Conservation (phyloP, 106 monocot genomes). For the Xerophyta viscosa region DNA sequence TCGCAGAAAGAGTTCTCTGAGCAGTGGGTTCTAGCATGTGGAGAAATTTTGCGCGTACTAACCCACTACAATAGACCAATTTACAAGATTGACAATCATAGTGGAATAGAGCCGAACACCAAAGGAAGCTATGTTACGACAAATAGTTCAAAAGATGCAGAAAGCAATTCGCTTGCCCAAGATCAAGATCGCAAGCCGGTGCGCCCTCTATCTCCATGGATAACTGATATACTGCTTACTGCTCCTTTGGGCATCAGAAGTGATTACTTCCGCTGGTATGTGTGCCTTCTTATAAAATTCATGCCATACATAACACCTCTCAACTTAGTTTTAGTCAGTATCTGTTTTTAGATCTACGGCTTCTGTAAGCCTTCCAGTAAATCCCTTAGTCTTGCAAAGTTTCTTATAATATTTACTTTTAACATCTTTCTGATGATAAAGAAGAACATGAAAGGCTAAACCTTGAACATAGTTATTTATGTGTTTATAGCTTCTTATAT, state of each 20-base stretch:
- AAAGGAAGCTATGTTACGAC: conserved; percentile 50
- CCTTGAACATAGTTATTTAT: too few species aligned
- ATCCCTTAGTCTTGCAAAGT: too few species aligned
- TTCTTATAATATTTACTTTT: too few species aligned
- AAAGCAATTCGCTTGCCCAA: conserved; percentile 22
- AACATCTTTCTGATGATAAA: too few species aligned
- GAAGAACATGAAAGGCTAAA: too few species aligned
- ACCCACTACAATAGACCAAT: conserved; percentile 98
- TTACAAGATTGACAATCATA: conserved; percentile 56
- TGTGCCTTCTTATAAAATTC: not conserved
- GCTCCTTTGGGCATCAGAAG: conserved; percentile 96
- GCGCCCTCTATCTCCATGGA: conserved; percentile 91
- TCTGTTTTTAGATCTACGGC: too few species aligned
- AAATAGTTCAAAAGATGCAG: conserved; percentile 41
- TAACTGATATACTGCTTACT: conserved; percentile 90
- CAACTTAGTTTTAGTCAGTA: too few species aligned
- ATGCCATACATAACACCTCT: not conserved
- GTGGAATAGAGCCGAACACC: conserved; percentile 43
- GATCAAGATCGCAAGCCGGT: conserved; percentile 77
- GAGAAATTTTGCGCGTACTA: conserved; percentile 91
- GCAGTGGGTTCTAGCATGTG: conserved; percentile 98
- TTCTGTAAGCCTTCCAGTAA: too few species aligned
- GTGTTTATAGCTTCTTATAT: too few species aligned
- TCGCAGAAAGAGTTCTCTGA: conserved; percentile 97
- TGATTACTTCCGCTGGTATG: conserved; percentile 94